phyloP scores from a whole-genome alignment of 371 early-diverging fungal species.

The Sporodiniella umbellata region DNA sequence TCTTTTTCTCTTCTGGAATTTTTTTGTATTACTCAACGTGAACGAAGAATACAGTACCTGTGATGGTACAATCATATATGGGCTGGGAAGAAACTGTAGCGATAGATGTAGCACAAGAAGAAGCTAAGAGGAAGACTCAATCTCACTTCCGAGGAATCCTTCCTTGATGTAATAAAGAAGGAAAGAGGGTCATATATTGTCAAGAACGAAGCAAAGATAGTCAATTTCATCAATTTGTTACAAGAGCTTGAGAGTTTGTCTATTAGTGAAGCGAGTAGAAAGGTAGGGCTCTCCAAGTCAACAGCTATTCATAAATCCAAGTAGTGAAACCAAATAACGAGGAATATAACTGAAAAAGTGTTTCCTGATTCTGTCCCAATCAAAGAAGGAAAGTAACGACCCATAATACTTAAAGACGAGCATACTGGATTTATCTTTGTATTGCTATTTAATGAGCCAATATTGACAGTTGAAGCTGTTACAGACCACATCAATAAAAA shows the following conservation, averaged over 20 bases:
- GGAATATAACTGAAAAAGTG: slow-evolving; percentile 14
- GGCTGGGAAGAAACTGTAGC: slow-evolving; percentile 16
- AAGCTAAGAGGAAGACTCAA: slow-evolving; percentile 14
- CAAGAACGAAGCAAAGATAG: slow-evolving; percentile 19
- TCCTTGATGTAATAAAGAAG: slow-evolving; percentile 11
- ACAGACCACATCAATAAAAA: slow-evolving; percentile 17
- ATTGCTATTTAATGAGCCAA: slow-evolving; percentile 16
- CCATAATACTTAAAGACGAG: slow-evolving; percentile 15
- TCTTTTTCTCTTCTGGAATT: slow-evolving; percentile 8
- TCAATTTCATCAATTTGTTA: slow-evolving; percentile 18
- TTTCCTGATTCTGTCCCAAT: slow-evolving; percentile 13
- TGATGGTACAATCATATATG: slow-evolving; percentile 15
- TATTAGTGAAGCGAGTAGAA: slow-evolving; percentile 13
- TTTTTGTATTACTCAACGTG: slow-evolving; percentile 14
- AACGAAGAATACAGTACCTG: slow-evolving; percentile 12
- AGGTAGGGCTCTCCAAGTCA: slow-evolving; percentile 5
- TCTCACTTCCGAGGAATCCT: slow-evolving; percentile 16
- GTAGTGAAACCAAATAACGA: slow-evolving; percentile 8
- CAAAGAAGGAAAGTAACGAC: slow-evolving; percentile 14
- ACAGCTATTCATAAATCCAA: slow-evolving; percentile 8
- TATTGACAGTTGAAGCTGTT: slow-evolving; percentile 13
- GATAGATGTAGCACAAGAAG: slow-evolving; percentile 13
- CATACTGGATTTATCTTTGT: slow-evolving; percentile 17
- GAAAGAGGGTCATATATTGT: slow-evolving; percentile 17
- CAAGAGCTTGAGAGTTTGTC: slow-evolving; percentile 20